These are phyloP conservation scores for Sophora flavescens DNA, from an alignment of 306 rosid genomes.

Conservation along the genomic window DNA sequence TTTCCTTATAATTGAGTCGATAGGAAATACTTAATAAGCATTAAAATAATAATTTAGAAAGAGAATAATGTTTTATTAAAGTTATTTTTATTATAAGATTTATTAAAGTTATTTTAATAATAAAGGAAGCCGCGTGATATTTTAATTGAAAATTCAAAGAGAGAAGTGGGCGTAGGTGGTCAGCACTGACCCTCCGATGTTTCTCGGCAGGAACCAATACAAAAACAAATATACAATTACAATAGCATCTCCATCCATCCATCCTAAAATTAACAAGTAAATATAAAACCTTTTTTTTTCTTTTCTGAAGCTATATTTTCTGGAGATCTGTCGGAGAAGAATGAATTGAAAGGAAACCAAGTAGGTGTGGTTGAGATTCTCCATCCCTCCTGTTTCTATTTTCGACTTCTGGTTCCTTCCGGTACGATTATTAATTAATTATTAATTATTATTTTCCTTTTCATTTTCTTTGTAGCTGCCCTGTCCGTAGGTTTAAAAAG, in stretches of 20 bases:
- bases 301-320: slow-evolving; percentile 38
- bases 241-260: neutral
- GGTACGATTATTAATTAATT: slow-evolving; percentile 34
- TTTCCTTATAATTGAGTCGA: too few species aligned
- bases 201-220: slow-evolving; percentile 70
- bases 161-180: slow-evolving; percentile 60
- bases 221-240: neutral
- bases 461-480: neutral
- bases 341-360: slow-evolving; percentile 26
- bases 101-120: too few species aligned
- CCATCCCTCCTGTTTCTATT: neutral
- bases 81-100: too few species aligned
- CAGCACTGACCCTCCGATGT: slow-evolving; percentile 83
- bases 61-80: too few species aligned
- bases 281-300: neutral
- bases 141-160: slow-evolving; percentile 34
- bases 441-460: neutral
- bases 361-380: slow-evolving; percentile 14
- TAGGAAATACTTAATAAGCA: too few species aligned
- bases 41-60: too few species aligned
- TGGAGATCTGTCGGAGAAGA: slow-evolving; percentile 50
- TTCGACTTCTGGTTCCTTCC: slow-evolving; percentile 37
- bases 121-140: slow-evolving; percentile 40
- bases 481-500: too few species aligned
- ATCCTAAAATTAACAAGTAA: slow-evolving; percentile 63